Percentiles rank a stretch among this genome's conserved stretches.
Evolutionary conservation across 768 basidiomycete genomes (phyloP).

Genomic region (Tubosaeta brunneosetosa): DNA sequence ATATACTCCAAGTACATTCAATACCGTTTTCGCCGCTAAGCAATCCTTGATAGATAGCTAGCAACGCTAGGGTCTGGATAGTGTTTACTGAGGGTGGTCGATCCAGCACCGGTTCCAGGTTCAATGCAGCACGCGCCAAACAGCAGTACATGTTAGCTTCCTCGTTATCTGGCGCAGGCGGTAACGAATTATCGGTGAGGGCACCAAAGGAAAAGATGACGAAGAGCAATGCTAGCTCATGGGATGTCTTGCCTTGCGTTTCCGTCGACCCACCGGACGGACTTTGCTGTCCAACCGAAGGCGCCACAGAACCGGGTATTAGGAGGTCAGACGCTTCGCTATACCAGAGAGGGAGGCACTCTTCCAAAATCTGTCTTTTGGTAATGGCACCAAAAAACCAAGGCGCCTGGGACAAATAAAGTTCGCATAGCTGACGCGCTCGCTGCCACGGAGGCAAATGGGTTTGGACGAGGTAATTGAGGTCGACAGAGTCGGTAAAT

Average conservation of each 20-base stretch:
- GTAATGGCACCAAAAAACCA: conserved; percentile 79
- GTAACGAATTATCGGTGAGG: conserved; percentile 50
- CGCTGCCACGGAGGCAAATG: conserved; percentile 60
- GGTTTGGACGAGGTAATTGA: conserved; percentile 42
- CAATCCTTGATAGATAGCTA: conserved; percentile 70
- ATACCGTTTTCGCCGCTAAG: conserved; percentile 66
- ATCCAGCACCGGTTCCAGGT: conserved; percentile 64
- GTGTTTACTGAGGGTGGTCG: conserved; percentile 68
- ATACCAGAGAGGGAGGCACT: conserved; percentile 64
- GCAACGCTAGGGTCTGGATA: conserved; percentile 59
- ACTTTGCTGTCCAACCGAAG: conserved; percentile 7
- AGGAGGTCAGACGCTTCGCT: conserved; percentile 38
- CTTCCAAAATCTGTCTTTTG: conserved; percentile 56
- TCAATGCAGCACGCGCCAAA: conserved; percentile 60
- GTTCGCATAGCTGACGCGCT: conserved; percentile 53
- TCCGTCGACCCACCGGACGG: conserved; percentile 5
- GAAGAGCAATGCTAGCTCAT: conserved; percentile 61
- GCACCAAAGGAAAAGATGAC: conserved; percentile 61
- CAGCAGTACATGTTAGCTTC: conserved; percentile 53
- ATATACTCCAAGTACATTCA: conserved; percentile 62
- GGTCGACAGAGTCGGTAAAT: conserved; percentile 33
- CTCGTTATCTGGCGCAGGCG: conserved; percentile 48
- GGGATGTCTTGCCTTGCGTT: conserved; percentile 34
- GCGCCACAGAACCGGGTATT: conserved; percentile 24
- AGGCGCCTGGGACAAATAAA: conserved; percentile 72